phyloP scores from a whole-genome alignment of 768 basidiomycete genomes.

The Phaffia australis region DNA sequence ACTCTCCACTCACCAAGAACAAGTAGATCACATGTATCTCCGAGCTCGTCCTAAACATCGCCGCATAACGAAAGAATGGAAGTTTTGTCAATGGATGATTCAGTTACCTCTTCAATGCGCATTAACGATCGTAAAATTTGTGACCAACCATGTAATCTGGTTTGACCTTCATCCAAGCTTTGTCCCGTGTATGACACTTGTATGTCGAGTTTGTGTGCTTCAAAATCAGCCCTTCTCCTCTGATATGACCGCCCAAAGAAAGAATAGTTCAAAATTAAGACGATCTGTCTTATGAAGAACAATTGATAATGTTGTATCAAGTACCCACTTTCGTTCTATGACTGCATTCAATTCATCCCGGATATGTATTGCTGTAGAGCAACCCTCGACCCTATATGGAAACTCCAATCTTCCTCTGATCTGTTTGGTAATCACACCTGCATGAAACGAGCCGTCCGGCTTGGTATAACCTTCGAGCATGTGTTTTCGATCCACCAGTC shows the following conservation, averaged over 20 bases:
- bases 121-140: too few relatives aligned
- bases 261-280: neutral
- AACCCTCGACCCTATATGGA: slow-evolving; percentile 55
- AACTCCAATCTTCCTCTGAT: slow-evolving; percentile 74
- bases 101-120: slow-evolving; percentile 1
- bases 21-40: slow-evolving; percentile 23
- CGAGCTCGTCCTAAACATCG: slow-evolving; percentile 18
- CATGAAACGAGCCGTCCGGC: neutral
- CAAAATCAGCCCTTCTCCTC: slow-evolving; percentile 87
- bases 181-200: slow-evolving; percentile 70
- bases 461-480: slow-evolving; percentile 48
- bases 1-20: neutral
- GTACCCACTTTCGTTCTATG: slow-evolving; percentile 50
- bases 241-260: slow-evolving; percentile 27
- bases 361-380: slow-evolving; percentile 66
- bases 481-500: slow-evolving; percentile 60
- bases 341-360: slow-evolving; percentile 67
- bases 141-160: slow-evolving; percentile 68
- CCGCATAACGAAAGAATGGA: neutral
- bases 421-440: slow-evolving; percentile 48
- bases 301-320: neutral
- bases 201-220: slow-evolving; percentile 77
- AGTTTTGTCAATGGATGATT: neutral
- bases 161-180: slow-evolving; percentile 91
- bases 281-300: neutral